Conservation (phyloP, 768 basidiomycete species). For the Terana coerulea region DNA sequence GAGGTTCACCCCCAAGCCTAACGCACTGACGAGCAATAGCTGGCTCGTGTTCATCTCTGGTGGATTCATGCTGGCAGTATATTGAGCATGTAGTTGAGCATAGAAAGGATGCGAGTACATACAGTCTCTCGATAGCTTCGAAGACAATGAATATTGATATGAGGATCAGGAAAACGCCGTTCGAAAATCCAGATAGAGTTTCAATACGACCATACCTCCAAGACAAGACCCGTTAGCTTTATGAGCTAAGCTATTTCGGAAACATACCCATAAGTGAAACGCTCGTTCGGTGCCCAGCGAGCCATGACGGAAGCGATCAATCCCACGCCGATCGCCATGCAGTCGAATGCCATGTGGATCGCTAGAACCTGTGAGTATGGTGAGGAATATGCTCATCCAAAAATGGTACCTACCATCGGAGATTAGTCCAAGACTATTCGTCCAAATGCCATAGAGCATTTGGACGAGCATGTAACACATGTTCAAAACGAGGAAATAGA, state of each 20-base stretch:
- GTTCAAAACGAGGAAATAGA: slow-evolving; percentile 94
- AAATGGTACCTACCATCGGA: slow-evolving; percentile 69
- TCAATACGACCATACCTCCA: slow-evolving; percentile 91
- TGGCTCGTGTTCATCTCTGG: slow-evolving; percentile 98
- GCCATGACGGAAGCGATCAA: slow-evolving; percentile 97
- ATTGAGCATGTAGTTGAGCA: neutral
- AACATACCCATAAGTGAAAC: slow-evolving; percentile 90
- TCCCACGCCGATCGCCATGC: slow-evolving; percentile 94
- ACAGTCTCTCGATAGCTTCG: slow-evolving; percentile 95
- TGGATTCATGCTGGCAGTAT: slow-evolving; percentile 65
- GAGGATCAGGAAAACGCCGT: slow-evolving; percentile 89
- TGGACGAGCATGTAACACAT: slow-evolving; percentile 96
- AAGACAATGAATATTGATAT: slow-evolving; percentile 99
- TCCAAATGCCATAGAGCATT: slow-evolving; percentile 97
- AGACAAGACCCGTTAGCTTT: slow-evolving; percentile 3
- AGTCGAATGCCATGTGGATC: slow-evolving; percentile 99
- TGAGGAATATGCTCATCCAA: neutral
- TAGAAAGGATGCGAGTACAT: slow-evolving; percentile 15
- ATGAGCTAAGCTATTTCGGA: neutral
- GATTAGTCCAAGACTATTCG: slow-evolving; percentile 93
- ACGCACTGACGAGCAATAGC: slow-evolving; percentile 79
- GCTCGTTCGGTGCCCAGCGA: slow-evolving; percentile 92
- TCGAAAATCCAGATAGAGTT: slow-evolving; percentile 96
- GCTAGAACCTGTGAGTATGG: slow-evolving; percentile 44
- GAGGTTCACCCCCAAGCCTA: slow-evolving; percentile 90